Evolutionary conservation across 176 grass and related monocot species (phyloP).

Genomic region (Microstegium vimineum): DNA sequence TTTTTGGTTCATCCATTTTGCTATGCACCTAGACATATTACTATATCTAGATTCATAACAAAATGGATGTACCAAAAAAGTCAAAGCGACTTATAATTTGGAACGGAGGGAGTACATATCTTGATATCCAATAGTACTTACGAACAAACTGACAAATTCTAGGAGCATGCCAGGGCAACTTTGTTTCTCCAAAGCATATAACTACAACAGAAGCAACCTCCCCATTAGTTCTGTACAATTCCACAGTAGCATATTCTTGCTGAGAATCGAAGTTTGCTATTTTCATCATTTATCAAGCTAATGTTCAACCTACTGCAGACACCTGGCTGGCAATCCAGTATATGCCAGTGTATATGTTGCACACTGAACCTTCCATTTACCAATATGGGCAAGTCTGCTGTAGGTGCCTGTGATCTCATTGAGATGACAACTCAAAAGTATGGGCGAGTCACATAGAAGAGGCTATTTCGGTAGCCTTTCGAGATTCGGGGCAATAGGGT

Average conservation of each 20-base stretch:
- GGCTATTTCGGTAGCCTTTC: background rate
- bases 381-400: background rate
- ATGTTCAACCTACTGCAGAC: background rate
- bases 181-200: background rate
- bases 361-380: background rate
- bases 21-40: no score
- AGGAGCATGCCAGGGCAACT: background rate
- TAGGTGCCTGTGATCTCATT: background rate
- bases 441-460: background rate
- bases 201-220: background rate
- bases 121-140: background rate
- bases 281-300: slow-evolving; percentile 1
- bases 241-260: background rate
- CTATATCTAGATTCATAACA: no score
- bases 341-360: background rate
- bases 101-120: no score
- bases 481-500: background rate
- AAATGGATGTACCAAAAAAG: no score
- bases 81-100: no score
- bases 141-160: background rate
- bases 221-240: background rate
- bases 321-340: background rate
- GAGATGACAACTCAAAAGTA: background rate
- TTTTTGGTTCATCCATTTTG: no score
- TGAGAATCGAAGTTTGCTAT: background rate